Percentiles rank a stretch among this genome's conserved stretches.
phyloP scores from a whole-genome alignment of 2,329 filamentous ascomycete genomes.

The Trichophyton benhamiae region DNA sequence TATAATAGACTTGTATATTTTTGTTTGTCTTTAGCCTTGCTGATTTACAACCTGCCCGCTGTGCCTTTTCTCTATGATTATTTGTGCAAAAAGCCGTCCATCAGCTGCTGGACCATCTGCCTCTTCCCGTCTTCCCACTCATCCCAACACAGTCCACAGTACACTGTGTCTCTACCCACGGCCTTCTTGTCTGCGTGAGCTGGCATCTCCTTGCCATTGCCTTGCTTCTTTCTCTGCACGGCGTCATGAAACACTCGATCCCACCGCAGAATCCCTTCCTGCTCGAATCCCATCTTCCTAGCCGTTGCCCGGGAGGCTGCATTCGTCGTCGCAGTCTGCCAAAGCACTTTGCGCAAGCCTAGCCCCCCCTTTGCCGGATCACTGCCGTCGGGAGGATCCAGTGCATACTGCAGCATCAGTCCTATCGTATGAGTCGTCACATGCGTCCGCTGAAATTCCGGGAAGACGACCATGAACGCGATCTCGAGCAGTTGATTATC shows the following conservation, averaged over 20 bases:
- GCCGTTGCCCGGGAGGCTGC: neutral
- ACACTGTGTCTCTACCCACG: neutral
- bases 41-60: neutral
- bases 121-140: neutral
- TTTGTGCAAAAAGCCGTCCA: neutral
- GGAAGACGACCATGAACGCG: neutral
- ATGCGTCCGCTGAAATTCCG: neutral
- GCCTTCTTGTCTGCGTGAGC: neutral
- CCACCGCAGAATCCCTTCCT: neutral
- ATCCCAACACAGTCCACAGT: neutral
- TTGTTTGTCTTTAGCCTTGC: neutral
- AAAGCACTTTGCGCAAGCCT: neutral
- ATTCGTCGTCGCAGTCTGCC: constrained; percentile 1
- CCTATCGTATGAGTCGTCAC: neutral
- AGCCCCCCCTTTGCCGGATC: neutral
- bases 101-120: neutral
- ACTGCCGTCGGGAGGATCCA: neutral
- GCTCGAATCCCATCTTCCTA: neutral
- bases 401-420: neutral
- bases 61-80: neutral
- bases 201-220: neutral
- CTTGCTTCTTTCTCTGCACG: neutral
- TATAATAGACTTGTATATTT: neutral
- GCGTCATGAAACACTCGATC: neutral
- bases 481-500: neutral